phyloP scores from a whole-genome alignment of 805 yeast genomes.

The Pichia exigua region DNA sequence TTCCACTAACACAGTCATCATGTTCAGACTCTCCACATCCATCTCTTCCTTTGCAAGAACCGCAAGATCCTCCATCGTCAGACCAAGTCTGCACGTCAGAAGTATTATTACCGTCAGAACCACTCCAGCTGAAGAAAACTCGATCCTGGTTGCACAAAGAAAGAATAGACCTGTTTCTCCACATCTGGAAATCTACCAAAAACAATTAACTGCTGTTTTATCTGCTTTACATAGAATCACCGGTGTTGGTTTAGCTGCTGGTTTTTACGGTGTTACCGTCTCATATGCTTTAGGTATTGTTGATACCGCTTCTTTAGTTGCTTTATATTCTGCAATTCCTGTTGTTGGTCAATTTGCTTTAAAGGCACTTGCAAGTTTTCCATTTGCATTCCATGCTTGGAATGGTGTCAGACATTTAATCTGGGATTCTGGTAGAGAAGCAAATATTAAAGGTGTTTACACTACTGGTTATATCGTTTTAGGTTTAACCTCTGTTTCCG shows the following conservation, averaged over 20 bases:
- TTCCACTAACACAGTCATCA: not conserved
- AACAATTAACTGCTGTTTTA: constrained; percentile 78
- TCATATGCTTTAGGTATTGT: constrained; percentile 65
- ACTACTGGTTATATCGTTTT: constrained; percentile 83
- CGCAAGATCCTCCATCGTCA: constrained; percentile 12
- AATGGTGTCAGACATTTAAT: constrained; percentile 90
- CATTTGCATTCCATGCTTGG: constrained; percentile 78
- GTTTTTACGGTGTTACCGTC: constrained; percentile 70
- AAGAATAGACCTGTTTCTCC: constrained; percentile 86
- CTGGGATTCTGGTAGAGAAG: constrained; percentile 85
- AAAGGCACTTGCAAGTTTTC: constrained; percentile 68
- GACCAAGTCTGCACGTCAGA: constrained; percentile 23
- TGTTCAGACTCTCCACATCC: not conserved
- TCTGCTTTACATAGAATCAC: constrained; percentile 82
- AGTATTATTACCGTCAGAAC: constrained; percentile 38
- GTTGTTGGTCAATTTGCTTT: constrained; percentile 48
- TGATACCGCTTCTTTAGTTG: constrained; percentile 46
- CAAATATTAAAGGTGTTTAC: constrained; percentile 81
- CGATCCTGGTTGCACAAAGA: constrained; percentile 72
- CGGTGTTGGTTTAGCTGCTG: constrained; percentile 75
- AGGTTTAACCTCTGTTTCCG: constrained; percentile 52
- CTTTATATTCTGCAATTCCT: constrained; percentile 57
- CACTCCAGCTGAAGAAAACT: constrained; percentile 55
- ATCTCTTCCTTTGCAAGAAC: constrained; percentile 13
- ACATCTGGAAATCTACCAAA: constrained; percentile 81